phyloP scores from a whole-genome alignment of 805 yeast genomes.

The Myxozyma mucilagina region DNA sequence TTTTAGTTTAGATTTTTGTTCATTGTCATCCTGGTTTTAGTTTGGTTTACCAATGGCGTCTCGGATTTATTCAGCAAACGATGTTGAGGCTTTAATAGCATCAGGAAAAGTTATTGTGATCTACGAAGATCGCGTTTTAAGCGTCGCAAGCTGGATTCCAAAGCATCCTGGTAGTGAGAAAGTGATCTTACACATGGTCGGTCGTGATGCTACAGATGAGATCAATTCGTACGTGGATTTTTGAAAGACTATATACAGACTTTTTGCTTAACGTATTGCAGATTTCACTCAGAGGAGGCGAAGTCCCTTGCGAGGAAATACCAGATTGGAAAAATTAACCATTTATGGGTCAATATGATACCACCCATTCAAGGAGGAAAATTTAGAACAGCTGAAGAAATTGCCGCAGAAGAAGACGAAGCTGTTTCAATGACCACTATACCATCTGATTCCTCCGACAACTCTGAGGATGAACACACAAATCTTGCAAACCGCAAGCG shows the following conservation, averaged over 20 bases:
- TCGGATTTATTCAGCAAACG: conserved; percentile 44
- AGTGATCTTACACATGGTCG: conserved; percentile 80
- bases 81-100: conserved; percentile 61
- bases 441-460: conserved; percentile 12
- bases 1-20: too few species aligned
- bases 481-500: background rate
- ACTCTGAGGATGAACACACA: background rate
- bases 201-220: conserved; percentile 88
- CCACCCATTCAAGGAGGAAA: conserved; percentile 89
- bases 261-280: background rate
- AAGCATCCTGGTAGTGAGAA: conserved; percentile 88
- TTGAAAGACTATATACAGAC: background rate
- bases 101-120: conserved; percentile 71
- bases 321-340: conserved; percentile 64
- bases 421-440: conserved; percentile 9
- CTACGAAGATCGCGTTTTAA: conserved; percentile 58
- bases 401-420: conserved; percentile 6
- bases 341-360: conserved; percentile 68
- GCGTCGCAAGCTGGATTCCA: conserved; percentile 67
- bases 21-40: too few species aligned
- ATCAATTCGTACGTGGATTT: conserved; percentile 56
- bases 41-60: background rate
- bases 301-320: conserved; percentile 53
- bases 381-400: conserved; percentile 36
- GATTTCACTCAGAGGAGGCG: conserved; percentile 67